A percentile compares a stretch with the other conserved stretches of the same genome.
Conservation (phyloP, 2,329 filamentous ascomycete species). For the Aureobasidium mangrovei region DNA sequence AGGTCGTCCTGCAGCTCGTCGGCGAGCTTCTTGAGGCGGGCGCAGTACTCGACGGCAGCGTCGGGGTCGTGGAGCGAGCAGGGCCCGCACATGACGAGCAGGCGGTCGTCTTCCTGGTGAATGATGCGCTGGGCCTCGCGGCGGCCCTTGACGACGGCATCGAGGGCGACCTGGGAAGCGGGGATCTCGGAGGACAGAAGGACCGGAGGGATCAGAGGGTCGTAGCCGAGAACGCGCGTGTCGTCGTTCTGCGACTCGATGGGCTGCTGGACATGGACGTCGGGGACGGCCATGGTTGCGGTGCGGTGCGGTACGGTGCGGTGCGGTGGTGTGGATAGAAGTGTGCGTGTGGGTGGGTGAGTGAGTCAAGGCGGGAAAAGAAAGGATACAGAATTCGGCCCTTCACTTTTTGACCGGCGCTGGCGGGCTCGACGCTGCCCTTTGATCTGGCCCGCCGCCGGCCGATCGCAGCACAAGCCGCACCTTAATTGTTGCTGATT, state of each 20-base stretch:
- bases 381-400: neutral
- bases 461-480: neutral
- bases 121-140: constrained; percentile 65
- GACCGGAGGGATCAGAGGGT: constrained; percentile 82
- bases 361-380: neutral
- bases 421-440: neutral
- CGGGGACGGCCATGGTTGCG: constrained; percentile 4
- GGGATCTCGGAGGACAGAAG: constrained; percentile 82
- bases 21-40: constrained; percentile 65
- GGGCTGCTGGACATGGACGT: constrained; percentile 7
- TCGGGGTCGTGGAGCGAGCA: constrained; percentile 96
- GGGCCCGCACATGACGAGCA: constrained; percentile 88
- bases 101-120: constrained; percentile 70
- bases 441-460: neutral
- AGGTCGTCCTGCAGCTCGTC: constrained; percentile 76
- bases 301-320: neutral
- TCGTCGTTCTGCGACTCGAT: constrained; percentile 10
- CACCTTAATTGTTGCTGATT: neutral
- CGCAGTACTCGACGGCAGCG: constrained; percentile 80
- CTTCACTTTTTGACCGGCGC: neutral
- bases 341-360: neutral
- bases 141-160: constrained; percentile 64
- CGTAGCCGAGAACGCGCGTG: constrained; percentile 68
- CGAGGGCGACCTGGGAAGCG: constrained; percentile 48
- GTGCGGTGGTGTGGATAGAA: neutral